phyloP scores from a whole-genome alignment of 495 filamentous ascomycete species.

The Penicillium cinerascens region DNA sequence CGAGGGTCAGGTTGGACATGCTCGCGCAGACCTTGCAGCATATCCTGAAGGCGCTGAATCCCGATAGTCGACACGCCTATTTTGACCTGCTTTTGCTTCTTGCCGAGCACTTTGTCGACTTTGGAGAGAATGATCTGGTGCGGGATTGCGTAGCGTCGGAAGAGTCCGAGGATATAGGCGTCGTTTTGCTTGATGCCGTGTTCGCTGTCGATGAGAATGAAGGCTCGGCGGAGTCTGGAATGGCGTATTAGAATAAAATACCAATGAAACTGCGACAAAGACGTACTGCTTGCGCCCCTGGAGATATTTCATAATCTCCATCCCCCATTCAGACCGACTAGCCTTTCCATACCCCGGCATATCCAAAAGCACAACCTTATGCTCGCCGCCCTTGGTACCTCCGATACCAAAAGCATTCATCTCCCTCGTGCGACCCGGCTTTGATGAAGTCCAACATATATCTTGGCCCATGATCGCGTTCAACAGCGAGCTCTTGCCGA shows the following conservation, averaged over 20 bases:
- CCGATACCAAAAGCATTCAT: conserved; percentile 87
- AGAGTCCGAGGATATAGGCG: conserved; percentile 56
- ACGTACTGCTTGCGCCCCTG: conserved; percentile 61
- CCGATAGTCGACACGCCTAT: conserved; percentile 26
- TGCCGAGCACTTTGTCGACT: conserved; percentile 57
- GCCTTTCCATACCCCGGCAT: conserved; percentile 93
- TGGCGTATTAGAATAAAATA: neutral
- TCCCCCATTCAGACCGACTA: conserved; percentile 74
- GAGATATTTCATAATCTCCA: conserved; percentile 83
- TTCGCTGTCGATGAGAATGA: conserved; percentile 75
- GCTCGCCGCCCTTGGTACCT: conserved; percentile 49
- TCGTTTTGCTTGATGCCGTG: conserved; percentile 80
- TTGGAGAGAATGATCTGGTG: conserved; percentile 85
- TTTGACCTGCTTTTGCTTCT: conserved; percentile 30
- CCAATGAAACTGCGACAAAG: neutral
- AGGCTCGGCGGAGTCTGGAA: conserved; percentile 63
- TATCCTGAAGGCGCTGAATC: conserved; percentile 27
- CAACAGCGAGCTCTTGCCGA: conserved; percentile 84
- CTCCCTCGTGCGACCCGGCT: conserved; percentile 71
- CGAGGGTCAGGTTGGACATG: conserved; percentile 32
- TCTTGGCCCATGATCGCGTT: conserved; percentile 71
- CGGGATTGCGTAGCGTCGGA: conserved; percentile 59
- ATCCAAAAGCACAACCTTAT: conserved; percentile 66
- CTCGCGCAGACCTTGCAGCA: conserved; percentile 24
- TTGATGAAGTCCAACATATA: conserved; percentile 60